Evolutionary conservation across 768 basidiomycete species (phyloP).

Genomic region (Pleurotus giganteus): DNA sequence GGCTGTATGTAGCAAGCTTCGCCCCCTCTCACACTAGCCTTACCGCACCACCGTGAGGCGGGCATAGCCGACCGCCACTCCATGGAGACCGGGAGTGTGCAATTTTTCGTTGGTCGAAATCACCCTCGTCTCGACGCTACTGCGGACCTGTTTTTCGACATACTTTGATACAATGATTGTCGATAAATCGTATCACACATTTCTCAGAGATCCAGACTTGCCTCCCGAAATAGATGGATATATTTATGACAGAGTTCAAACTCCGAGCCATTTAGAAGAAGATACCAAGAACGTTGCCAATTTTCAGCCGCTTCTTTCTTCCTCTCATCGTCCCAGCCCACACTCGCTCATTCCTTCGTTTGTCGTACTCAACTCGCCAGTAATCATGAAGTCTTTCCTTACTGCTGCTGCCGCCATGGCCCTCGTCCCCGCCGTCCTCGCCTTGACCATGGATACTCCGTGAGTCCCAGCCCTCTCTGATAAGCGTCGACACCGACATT

Average conservation of each 20-base stretch:
- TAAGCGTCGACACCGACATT: background rate
- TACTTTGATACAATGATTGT: no score
- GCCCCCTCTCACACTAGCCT: no score
- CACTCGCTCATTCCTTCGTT: slow-evolving; percentile 12
- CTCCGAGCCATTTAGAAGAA: background rate
- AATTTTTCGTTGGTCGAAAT: no score
- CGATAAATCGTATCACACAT: no score
- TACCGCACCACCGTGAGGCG: no score
- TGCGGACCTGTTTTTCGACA: no score
- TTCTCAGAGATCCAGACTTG: no score
- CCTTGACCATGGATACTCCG: slow-evolving; percentile 69
- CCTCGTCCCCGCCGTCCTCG: slow-evolving; percentile 32
- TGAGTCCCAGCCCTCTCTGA: slow-evolving; percentile 32
- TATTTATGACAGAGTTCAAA: background rate
- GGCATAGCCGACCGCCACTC: no score
- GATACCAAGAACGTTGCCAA: background rate
- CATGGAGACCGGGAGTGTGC: no score
- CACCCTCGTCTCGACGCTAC: no score
- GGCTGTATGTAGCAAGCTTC: no score
- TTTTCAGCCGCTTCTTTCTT: slow-evolving; percentile 2
- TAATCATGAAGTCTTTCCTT: slow-evolving; percentile 35
- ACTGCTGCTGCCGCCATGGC: slow-evolving; percentile 33
- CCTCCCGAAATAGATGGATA: no score
- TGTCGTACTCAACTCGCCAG: slow-evolving; percentile 9
- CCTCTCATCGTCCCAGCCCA: background rate